Percentiles rank a stretch among this genome's conserved stretches.
These are phyloP conservation scores for Cairneyella variabilis DNA, from an alignment of 495 filamentous ascomycete genomes.

Conservation along the genomic window DNA sequence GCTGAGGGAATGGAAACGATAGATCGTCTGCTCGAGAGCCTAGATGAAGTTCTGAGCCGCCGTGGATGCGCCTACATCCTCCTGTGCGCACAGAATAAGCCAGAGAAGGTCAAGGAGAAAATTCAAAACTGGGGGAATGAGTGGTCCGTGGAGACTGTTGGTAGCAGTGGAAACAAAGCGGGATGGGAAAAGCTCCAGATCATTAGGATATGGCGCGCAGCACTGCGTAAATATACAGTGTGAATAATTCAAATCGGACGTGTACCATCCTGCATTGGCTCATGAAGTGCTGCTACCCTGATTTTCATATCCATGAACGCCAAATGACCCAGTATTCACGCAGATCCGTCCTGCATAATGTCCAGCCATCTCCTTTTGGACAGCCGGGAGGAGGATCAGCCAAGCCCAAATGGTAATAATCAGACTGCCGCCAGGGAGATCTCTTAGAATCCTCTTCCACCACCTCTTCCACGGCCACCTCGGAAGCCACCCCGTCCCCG, in stretches of 20 bases:
- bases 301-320: slow-evolving; percentile 26
- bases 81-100: slow-evolving; percentile 83
- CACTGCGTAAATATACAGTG: neutral
- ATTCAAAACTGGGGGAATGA: slow-evolving; percentile 50
- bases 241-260: neutral
- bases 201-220: slow-evolving; percentile 67
- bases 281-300: neutral
- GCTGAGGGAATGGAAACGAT: slow-evolving; percentile 91
- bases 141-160: slow-evolving; percentile 78
- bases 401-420: neutral
- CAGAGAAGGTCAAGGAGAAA: slow-evolving; percentile 65
- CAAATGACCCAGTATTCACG: slow-evolving; percentile 6
- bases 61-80: slow-evolving; percentile 84
- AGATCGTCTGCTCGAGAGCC: slow-evolving; percentile 62
- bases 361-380: slow-evolving; percentile 8
- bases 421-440: neutral
- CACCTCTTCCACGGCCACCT: slow-evolving; percentile 58
- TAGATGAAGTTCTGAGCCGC: slow-evolving; percentile 58
- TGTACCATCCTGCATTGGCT: neutral
- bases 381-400: neutral
- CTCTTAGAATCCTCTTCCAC: slow-evolving; percentile 57
- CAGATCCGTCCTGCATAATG: neutral
- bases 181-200: slow-evolving; percentile 91
- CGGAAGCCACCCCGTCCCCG: slow-evolving; percentile 52
- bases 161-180: slow-evolving; percentile 75